phyloP scores from a whole-genome alignment of 176 grass and related monocot genomes.

The Carex littledalei region DNA sequence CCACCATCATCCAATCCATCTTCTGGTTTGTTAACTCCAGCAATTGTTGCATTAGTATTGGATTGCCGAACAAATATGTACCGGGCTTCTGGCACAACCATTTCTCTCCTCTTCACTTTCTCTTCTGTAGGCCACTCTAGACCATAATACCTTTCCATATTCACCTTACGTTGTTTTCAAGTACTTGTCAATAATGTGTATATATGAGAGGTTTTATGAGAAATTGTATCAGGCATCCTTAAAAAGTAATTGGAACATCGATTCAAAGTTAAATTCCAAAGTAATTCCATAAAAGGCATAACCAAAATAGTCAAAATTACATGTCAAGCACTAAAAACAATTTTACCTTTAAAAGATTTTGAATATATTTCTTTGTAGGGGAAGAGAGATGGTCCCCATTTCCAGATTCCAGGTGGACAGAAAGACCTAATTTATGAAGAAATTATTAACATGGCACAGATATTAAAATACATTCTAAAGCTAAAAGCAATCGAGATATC shows the following conservation, averaged over 20 bases:
- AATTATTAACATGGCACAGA: background rate
- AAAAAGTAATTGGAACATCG: background rate
- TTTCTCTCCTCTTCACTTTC: conserved; percentile 73
- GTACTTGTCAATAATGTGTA: background rate
- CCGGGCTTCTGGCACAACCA: conserved; percentile 54
- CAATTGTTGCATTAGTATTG: background rate
- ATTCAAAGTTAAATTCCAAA: background rate
- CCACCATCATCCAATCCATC: background rate
- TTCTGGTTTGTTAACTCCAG: conserved; percentile 13
- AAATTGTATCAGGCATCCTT: conserved; percentile 13
- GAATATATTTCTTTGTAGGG: conserved; percentile 49
- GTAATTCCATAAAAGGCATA: background rate
- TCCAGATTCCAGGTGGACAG: conserved; percentile 56
- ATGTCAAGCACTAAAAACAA: background rate
- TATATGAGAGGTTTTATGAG: background rate
- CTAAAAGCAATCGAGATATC: background rate
- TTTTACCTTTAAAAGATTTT: conserved; percentile 79
- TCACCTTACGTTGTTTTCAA: conserved; percentile 34
- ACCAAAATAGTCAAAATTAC: background rate
- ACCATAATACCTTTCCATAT: conserved; percentile 68
- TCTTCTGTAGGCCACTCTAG: conserved; percentile 78
- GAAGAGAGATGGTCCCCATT: conserved; percentile 44
- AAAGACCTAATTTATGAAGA: conserved; percentile 46
- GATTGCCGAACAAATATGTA: conserved; percentile 46
- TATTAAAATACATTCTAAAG: background rate